A percentile compares a stretch with the other conserved stretches of the same genome.
These are phyloP conservation scores for Euphrasia arctica DNA, from an alignment of 305 asterid genomes.

Conservation along the genomic window DNA sequence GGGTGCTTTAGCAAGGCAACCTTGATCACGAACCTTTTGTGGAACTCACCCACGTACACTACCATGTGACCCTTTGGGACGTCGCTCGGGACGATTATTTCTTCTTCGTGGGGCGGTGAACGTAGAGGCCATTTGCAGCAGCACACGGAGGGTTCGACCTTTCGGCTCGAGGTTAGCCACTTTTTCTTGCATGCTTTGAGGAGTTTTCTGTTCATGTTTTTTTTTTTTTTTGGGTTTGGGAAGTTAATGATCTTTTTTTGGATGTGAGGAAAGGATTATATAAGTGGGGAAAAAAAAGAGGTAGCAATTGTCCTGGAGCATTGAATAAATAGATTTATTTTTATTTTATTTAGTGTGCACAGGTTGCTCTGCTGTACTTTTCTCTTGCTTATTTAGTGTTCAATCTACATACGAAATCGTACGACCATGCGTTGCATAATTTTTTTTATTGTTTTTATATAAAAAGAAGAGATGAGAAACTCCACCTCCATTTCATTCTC, in stretches of 20 bases:
- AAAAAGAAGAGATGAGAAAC: too few species aligned
- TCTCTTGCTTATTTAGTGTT: conserved; percentile 24
- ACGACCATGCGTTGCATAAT: conserved; percentile 51
- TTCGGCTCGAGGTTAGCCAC: conserved; percentile 42
- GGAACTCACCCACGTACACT: conserved; percentile 76
- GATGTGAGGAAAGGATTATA: conserved; percentile 40
- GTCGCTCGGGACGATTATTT: conserved; percentile 61
- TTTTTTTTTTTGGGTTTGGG: neutral
- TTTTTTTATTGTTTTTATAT: neutral
- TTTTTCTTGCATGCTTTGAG: conserved; percentile 51
- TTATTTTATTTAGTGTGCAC: neutral
- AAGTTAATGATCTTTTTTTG: conserved; percentile 27
- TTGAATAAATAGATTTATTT: conserved; percentile 30
- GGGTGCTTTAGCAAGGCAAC: conserved; percentile 71
- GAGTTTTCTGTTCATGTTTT: conserved; percentile 34
- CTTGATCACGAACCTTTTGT: conserved; percentile 76
- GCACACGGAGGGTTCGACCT: conserved; percentile 45
- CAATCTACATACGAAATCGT: conserved; percentile 45
- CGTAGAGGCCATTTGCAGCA: conserved; percentile 39
- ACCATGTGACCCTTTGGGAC: conserved; percentile 94
- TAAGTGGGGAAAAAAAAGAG: conserved; percentile 32
- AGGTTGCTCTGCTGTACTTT: conserved; percentile 30
- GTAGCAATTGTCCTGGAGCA: conserved; percentile 32
- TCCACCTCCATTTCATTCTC: too few species aligned
- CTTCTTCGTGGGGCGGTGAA: conserved; percentile 45